Conservation (phyloP, 2,329 filamentous ascomycete genomes). For the Botrytis fragariae region DNA sequence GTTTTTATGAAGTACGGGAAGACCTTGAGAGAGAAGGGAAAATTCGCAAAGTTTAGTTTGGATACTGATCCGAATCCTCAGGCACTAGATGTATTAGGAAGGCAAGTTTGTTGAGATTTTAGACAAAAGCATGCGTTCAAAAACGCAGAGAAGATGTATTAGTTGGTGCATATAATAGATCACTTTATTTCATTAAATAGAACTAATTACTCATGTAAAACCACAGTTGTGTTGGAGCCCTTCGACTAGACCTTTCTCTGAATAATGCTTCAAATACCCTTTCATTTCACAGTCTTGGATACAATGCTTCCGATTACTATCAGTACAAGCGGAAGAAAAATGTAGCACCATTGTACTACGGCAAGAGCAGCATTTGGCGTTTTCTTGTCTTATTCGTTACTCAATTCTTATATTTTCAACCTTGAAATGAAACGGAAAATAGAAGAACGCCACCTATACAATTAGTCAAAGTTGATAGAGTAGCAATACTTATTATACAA, state of each 20-base stretch:
- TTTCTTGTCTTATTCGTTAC: background rate
- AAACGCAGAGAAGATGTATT: background rate
- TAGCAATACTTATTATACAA: too few relatives aligned
- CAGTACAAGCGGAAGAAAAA: background rate
- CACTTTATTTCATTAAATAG: background rate
- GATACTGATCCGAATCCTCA: background rate
- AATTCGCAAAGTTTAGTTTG: conserved; percentile 1
- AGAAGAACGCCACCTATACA: background rate
- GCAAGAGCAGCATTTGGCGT: background rate
- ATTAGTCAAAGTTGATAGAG: background rate
- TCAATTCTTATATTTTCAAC: background rate
- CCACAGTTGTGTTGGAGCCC: background rate
- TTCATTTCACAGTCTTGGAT: background rate
- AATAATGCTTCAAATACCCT: background rate
- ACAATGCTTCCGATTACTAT: background rate
- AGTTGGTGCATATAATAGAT: background rate
- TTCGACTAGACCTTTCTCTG: background rate
- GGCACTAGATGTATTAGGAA: background rate
- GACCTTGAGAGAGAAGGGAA: conserved; percentile 33
- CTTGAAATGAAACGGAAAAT: too few relatives aligned
- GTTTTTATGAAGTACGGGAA: conserved; percentile 43
- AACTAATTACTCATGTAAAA: background rate
- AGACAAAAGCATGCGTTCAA: background rate
- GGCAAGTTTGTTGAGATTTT: background rate
- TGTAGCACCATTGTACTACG: background rate